phyloP scores from a whole-genome alignment of 805 yeast genomes.

The Scheffersomyces ergatensis region DNA sequence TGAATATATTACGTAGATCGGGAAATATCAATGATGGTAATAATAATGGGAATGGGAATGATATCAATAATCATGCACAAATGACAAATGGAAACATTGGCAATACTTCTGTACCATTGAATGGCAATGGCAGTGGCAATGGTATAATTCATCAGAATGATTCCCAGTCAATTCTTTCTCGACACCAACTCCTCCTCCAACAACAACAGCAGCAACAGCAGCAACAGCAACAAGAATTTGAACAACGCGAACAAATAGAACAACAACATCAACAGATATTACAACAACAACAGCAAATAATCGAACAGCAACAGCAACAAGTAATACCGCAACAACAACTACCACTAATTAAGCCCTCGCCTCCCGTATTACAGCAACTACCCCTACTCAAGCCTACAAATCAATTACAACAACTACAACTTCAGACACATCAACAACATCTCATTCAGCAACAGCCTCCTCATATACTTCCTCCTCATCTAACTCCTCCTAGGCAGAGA shows the following conservation, averaged over 20 bases:
- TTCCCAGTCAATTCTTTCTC: background rate
- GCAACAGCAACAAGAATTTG: conserved; percentile 1
- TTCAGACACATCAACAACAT: background rate
- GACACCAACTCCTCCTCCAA: background rate
- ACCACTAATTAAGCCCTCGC: too few relatives aligned
- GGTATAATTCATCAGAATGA: background rate
- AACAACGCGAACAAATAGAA: background rate
- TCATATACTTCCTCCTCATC: background rate
- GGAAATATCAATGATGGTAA: background rate
- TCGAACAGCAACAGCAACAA: conserved; percentile 2
- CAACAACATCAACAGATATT: conserved; percentile 1
- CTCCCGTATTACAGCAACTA: too few relatives aligned
- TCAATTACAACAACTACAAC: conserved; percentile 3
- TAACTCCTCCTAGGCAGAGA: background rate
- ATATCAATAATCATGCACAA: background rate
- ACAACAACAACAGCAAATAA: background rate
- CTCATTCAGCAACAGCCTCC: background rate
- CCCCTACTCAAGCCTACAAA: too few relatives aligned
- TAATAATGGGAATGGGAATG: background rate
- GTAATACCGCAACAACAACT: background rate
- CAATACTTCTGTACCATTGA: too few relatives aligned
- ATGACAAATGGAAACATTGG: background rate
- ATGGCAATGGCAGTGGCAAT: background rate
- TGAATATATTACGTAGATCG: background rate
- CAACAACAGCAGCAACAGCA: conserved; percentile 1